Percentiles rank a stretch among this genome's conserved stretches.
These are phyloP conservation scores for Colletotrichum ledebouriae DNA, from an alignment of 2,329 filamentous ascomycete genomes.

Conservation along the genomic window DNA sequence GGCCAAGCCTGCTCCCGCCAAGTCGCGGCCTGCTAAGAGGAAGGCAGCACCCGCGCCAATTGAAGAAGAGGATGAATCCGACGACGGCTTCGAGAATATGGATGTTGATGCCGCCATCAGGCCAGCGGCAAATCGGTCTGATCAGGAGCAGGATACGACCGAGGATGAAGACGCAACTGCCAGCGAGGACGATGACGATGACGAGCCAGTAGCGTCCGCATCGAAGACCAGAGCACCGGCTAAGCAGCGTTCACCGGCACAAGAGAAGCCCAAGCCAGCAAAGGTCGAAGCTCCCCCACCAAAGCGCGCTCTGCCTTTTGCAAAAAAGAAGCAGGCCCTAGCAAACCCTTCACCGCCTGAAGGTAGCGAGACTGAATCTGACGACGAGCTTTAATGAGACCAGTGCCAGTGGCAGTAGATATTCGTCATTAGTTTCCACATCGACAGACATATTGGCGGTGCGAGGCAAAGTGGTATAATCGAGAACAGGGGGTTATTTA, in stretches of 20 bases:
- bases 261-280: constrained; percentile 16
- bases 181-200: constrained; percentile 56
- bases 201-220: constrained; percentile 49
- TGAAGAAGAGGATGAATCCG: constrained; percentile 55
- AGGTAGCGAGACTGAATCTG: constrained; percentile 66
- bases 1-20: constrained; percentile 47
- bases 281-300: constrained; percentile 50
- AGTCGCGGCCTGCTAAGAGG: constrained; percentile 64
- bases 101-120: constrained; percentile 57
- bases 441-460: too few species aligned
- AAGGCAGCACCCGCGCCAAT: constrained; percentile 57
- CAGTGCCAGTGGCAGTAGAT: background rate
- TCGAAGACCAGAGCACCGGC: constrained; percentile 15
- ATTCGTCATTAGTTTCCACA: too few species aligned
- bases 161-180: constrained; percentile 55
- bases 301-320: constrained; percentile 60
- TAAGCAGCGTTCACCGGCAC: constrained; percentile 19
- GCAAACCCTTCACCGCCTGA: constrained; percentile 47
- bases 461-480: too few species aligned
- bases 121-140: constrained; percentile 47
- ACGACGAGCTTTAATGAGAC: constrained; percentile 64
- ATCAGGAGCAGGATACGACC: constrained; percentile 55
- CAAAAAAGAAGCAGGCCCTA: constrained; percentile 49
- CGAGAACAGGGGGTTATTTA: background rate
- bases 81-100: constrained; percentile 65